Percentiles rank a stretch among this genome's conserved stretches.
Conservation (phyloP, 2,329 filamentous ascomycete species). For the Paraphaeosphaeria sporulosa region DNA sequence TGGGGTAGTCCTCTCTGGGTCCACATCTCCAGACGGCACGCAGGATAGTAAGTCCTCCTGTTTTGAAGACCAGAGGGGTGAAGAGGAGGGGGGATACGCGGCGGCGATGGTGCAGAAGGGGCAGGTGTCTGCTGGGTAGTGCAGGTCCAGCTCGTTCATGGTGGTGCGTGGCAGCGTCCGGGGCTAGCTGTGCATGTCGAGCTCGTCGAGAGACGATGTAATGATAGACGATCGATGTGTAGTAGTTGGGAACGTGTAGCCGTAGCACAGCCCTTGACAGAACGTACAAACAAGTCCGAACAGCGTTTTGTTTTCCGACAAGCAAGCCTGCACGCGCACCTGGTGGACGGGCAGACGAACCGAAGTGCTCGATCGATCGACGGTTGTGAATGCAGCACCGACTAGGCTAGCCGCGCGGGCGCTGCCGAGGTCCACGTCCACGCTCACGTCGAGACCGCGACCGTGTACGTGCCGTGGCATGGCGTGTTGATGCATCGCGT, state of each 20-base stretch:
- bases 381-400: neutral
- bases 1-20: conserved; percentile 43
- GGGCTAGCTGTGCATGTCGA: neutral
- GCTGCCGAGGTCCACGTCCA: conserved; percentile 13
- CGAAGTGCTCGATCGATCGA: neutral
- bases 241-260: too few species aligned
- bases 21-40: conserved; percentile 34
- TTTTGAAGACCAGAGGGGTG: conserved; percentile 16
- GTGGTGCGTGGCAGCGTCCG: neutral
- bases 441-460: neutral
- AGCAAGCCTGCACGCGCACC: neutral
- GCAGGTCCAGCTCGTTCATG: conserved; percentile 42
- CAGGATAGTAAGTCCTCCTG: conserved; percentile 24
- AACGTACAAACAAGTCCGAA: too few species aligned
- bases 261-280: too few species aligned
- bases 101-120: conserved; percentile 66
- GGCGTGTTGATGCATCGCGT: conserved; percentile 10
- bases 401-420: neutral
- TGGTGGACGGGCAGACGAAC: neutral
- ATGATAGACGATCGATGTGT: too few species aligned
- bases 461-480: conserved; percentile 1
- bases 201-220: neutral
- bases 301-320: neutral
- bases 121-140: conserved; percentile 56
- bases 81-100: conserved; percentile 52